These are phyloP conservation scores for Aspergillus versicolor DNA, from an alignment of 2,329 filamentous ascomycete genomes.

Conservation along the genomic window DNA sequence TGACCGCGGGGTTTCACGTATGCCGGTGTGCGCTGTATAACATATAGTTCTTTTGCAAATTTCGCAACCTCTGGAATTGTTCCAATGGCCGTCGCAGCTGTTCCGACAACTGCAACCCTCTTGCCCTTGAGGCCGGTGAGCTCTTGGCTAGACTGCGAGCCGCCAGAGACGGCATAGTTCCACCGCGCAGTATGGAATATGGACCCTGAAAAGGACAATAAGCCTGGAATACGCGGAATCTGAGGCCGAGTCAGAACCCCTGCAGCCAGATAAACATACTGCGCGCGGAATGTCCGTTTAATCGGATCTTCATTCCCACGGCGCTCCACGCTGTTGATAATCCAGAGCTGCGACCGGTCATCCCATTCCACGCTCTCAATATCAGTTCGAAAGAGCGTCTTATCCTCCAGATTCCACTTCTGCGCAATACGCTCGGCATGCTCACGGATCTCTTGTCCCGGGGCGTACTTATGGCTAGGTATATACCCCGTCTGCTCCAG, in stretches of 20 bases:
- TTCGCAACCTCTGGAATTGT: background rate
- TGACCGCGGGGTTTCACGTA: background rate
- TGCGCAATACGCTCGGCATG: constrained; percentile 10
- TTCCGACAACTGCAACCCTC: background rate
- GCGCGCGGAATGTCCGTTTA: background rate
- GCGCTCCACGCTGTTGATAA: background rate
- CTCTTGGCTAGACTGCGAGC: background rate
- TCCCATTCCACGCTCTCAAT: background rate
- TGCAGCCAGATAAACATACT: background rate
- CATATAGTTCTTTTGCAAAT: background rate
- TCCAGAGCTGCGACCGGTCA: background rate
- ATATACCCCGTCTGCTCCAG: constrained; percentile 18
- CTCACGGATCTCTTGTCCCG: constrained; percentile 10
- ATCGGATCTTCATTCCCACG: background rate
- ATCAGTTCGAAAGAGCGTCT: background rate
- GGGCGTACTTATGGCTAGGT: constrained; percentile 8
- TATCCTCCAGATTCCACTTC: background rate
- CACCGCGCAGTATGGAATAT: background rate
- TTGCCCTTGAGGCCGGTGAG: background rate
- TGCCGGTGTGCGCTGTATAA: background rate
- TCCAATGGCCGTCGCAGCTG: background rate
- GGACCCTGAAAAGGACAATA: background rate
- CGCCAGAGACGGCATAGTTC: background rate
- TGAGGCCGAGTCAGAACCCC: background rate
- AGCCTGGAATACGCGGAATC: background rate